Evolutionary conservation across 805 yeast species (phyloP).

Genomic region (Metschnikowia amazonensis): DNA sequence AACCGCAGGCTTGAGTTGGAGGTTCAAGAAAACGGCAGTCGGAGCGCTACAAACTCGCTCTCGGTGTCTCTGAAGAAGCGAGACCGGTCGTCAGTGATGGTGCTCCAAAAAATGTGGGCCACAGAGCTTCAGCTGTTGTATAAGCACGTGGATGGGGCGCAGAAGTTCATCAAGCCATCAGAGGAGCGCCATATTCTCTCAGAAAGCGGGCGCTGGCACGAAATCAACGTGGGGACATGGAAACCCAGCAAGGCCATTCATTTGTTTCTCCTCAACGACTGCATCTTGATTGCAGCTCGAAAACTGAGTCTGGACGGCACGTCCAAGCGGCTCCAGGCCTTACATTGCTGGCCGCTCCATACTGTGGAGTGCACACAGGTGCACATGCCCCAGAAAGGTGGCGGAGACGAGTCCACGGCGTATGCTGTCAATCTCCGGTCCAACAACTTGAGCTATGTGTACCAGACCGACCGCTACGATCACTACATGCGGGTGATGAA

Average conservation of each 20-base stretch:
- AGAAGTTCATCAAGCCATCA: constrained; percentile 64
- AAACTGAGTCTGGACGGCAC: constrained; percentile 31
- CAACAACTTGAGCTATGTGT: constrained; percentile 50
- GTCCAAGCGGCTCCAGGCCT: constrained; percentile 52
- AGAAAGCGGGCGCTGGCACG: constrained; percentile 83
- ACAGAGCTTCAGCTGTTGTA: constrained; percentile 64
- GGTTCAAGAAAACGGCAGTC: constrained; percentile 6
- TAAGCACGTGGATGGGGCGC: constrained; percentile 88
- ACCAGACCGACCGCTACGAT: constrained; percentile 57
- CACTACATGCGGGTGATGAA: constrained; percentile 53
- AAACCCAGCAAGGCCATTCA: constrained; percentile 75
- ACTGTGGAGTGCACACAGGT: constrained; percentile 51
- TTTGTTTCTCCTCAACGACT: constrained; percentile 73
- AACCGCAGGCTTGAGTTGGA: constrained; percentile 46
- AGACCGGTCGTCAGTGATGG: constrained; percentile 67
- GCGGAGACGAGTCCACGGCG: constrained; percentile 23
- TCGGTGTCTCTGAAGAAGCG: constrained; percentile 24
- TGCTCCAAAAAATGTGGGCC: constrained; percentile 80
- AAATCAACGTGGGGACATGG: constrained; percentile 80
- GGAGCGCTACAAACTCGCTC: constrained; percentile 8
- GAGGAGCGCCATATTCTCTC: constrained; percentile 79
- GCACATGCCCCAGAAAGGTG: constrained; percentile 19
- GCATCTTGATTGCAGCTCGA: constrained; percentile 67
- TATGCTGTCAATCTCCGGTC: constrained; percentile 46
- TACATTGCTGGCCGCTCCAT: constrained; percentile 73